Conservation (phyloP, 768 basidiomycete species). For the Chlorophyllum brunneum region DNA sequence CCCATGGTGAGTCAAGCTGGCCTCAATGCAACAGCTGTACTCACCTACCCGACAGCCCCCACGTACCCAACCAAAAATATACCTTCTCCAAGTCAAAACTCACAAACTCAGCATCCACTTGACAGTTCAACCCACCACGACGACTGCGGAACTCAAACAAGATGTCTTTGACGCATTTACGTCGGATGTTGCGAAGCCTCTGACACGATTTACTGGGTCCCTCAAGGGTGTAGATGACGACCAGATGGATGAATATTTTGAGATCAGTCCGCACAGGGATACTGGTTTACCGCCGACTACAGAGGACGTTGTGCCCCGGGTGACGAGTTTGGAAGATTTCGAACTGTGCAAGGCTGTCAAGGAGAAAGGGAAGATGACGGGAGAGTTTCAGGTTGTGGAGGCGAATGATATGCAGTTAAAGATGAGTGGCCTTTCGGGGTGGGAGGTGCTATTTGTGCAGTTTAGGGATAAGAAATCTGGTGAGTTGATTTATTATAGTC, state of each 20-base stretch:
- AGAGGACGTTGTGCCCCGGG: slow-evolving; percentile 29
- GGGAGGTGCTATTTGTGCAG: slow-evolving; percentile 67
- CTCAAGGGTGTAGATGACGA: slow-evolving; percentile 24
- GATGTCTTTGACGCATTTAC: slow-evolving; percentile 61
- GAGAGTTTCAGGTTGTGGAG: slow-evolving; percentile 51
- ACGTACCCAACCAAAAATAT: slow-evolving; percentile 54
- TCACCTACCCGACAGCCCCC: slow-evolving; percentile 36
- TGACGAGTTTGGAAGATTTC: slow-evolving; percentile 45
- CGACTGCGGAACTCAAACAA: slow-evolving; percentile 55
- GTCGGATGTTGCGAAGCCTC: slow-evolving; percentile 38
- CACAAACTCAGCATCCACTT: slow-evolving; percentile 68
- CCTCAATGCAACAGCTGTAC: not conserved
- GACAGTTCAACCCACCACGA: slow-evolving; percentile 47
- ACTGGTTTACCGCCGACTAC: slow-evolving; percentile 8
- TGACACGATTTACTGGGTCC: slow-evolving; percentile 12
- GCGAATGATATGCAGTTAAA: slow-evolving; percentile 33
- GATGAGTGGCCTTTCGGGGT: slow-evolving; percentile 51
- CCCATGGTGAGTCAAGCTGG: not conserved
- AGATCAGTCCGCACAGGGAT: slow-evolving; percentile 4
- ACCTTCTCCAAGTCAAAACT: slow-evolving; percentile 68
- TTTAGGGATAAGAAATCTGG: slow-evolving; percentile 58
- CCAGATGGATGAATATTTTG: slow-evolving; percentile 21
- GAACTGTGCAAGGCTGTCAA: slow-evolving; percentile 56
- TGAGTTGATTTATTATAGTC: slow-evolving; percentile 31
- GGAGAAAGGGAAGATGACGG: slow-evolving; percentile 48